Base-by-base conservation (phyloP, 371 early-diverging fungal species). In the Saksenaea oblongispora region DNA sequence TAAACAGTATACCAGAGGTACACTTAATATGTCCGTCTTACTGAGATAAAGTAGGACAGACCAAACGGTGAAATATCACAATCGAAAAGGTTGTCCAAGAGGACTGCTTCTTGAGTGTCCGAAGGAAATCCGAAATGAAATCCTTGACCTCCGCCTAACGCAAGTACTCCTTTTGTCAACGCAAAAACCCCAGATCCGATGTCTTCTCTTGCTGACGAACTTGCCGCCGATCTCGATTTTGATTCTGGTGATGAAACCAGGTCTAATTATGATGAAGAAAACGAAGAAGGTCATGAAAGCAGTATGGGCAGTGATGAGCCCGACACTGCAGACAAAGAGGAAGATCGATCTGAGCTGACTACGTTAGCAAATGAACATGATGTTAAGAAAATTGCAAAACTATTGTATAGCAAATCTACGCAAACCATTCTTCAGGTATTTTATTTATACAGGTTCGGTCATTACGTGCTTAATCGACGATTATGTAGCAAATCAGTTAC, bases 181-280 rank as follows among this genome's bases (percentile, higher is more conserved):
- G 31, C 31, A 31, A 31, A 31, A 31, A 31, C 31, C 2, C 4
- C 22, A 17, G 51, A 47, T 47, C 51, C 22, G 54, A 80, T 80
- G 75, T 71, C 75, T 44, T 82, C 89, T 36, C 75, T 91, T 55
- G 90, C 89, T n/a, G 90, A 90, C 59, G 91, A 91, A 69, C 76
- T 92, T 24, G 84, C 89, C 13, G 91, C 89, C 5, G 93, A 91
- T 70, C 82, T 89, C 18, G 89, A 89, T 36, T 86, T 89, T 22
- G 51, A 47, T 34, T 75, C 83, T 62, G 82, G 76, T 24, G 84
- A 78, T 2, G 79, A 80, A 10, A 73, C 72, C 36, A 34, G 59
- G 41, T 61, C 69, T 31, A 53, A 63, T 34, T 65, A 72, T 22
- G 73, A 75, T 28, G 69, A 70, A 13, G 70, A 70, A 10, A 64